phyloP scores from a whole-genome alignment of 345 rosid genomes.

The Brassica carinata region DNA sequence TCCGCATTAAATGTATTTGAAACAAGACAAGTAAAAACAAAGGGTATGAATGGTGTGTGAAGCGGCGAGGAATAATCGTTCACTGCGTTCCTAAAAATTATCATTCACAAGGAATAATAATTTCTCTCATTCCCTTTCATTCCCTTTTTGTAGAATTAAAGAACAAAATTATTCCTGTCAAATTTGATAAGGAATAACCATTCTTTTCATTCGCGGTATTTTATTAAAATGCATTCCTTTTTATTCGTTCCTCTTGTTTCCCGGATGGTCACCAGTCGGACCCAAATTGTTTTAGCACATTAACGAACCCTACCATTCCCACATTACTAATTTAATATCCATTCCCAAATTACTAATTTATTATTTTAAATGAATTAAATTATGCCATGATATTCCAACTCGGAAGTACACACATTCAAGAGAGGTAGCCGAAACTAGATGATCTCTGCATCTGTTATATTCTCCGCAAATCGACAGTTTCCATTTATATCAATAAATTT shows the following conservation, averaged over 20 bases:
- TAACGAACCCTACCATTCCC: conserved; percentile 29
- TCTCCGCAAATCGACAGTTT: conserved; percentile 10
- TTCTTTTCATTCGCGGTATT: no score
- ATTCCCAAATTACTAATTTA: conserved; percentile 6
- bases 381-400: not conserved
- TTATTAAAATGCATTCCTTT: no score
- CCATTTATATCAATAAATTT: not conserved
- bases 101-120: no score
- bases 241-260: no score
- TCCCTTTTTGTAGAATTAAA: no score
- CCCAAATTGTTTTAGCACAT: conserved; percentile 9
- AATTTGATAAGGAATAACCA: no score
- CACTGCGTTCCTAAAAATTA: no score
- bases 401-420: conserved; percentile 27
- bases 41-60: no score
- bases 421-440: conserved; percentile 23
- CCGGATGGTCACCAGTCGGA: no score
- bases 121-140: no score
- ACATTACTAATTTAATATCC: conserved; percentile 4
- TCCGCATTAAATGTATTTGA: conserved; percentile 11
- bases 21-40: conserved; percentile 28
- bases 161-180: no score
- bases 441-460: conserved; percentile 28
- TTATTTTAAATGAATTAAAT: not conserved
- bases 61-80: no score